Evolutionary conservation across 148 eudicot species (phyloP), one percentile per base, ranked within the genome.

Genomic region (Cornus florida): DNA sequence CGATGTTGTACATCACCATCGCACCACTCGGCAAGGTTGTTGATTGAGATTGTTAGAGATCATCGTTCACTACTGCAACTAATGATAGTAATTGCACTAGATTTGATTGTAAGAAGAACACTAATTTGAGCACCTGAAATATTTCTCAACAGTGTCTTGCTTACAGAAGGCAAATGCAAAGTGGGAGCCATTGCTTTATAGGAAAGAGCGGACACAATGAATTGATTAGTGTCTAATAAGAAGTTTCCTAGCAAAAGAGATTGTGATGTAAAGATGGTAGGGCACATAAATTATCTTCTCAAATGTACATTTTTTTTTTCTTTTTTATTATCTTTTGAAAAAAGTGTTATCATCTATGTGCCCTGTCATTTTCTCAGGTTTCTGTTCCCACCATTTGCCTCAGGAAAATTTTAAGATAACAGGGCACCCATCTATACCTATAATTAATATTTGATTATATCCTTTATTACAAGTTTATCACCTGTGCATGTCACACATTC

Each of bases 251-350:
- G 46, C 33, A 68, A 79, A 75, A 33, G 76, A 73, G 78, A 64
- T 69, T 71, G 60, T 53, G 28, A 28, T 70, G 64, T 38, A 75
- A 48, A 75, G 75, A 71, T 74, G 71, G 76, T 71, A 71, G 85
- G 86, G 86, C 74, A 75, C 82, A 84, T 80, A 66, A 69, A 78
- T 82, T 81, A 86, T 84, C 81, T 82, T 79, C 76, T 76, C 67
- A 78, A 76, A 79, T 78, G 75, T 67, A 23, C 69, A 81, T 87
- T 77, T 84, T 46, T 67, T n/a, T 28, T 50, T 67, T 28, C 38
- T 72, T 81, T 79, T 82, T 81, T 65, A 17, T 32, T 6, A 76
- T 82, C 83, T 84, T 86, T 81, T 78, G 6, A 11, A 75, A 73
- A 76, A 80, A 86, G 64, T 71, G 23, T 67, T 46, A 64, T 13